phyloP scores from a whole-genome alignment of 177 flowering plant species.

The Telopea speciosissima region DNA sequence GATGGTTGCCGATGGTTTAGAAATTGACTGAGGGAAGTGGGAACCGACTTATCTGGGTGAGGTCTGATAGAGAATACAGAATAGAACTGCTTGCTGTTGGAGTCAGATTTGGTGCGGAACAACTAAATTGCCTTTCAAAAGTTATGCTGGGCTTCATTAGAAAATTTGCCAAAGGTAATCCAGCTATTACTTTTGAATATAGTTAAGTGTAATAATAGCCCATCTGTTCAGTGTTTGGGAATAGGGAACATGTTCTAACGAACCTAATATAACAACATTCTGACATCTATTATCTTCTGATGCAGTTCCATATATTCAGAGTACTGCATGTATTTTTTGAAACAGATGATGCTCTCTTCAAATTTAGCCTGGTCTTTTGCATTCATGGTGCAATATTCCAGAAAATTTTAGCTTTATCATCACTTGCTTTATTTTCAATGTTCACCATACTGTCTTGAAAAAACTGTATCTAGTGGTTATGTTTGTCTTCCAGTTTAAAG shows the following conservation, averaged over 20 bases:
- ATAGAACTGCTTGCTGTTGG: not conserved
- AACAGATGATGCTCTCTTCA: not conserved
- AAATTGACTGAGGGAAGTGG: conserved; percentile 11
- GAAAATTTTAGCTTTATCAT: too few species aligned
- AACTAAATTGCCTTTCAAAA: conserved; percentile 1
- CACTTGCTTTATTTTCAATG: not conserved
- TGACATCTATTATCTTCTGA: not conserved
- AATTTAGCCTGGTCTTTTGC: not conserved
- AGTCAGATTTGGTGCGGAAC: not conserved
- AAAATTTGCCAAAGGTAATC: not conserved
- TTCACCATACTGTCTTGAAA: not conserved
- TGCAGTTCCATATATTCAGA: not conserved
- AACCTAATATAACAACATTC: not conserved
- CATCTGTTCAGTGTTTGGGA: not conserved
- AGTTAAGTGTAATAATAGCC: conserved; percentile 6
- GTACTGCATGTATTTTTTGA: not conserved
- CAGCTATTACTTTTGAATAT: not conserved
- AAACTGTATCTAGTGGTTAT: not conserved
- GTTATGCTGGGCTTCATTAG: conserved; percentile 2
- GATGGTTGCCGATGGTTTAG: conserved; percentile 17
- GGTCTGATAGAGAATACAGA: not conserved
- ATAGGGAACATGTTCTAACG: not conserved
- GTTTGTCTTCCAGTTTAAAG: not conserved
- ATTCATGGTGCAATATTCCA: not conserved
- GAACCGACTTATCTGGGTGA: not conserved